Percentiles rank a stretch among this genome's conserved stretches.
phyloP scores from a whole-genome alignment of 139 green algal species.

The Dunaliella sp. region DNA sequence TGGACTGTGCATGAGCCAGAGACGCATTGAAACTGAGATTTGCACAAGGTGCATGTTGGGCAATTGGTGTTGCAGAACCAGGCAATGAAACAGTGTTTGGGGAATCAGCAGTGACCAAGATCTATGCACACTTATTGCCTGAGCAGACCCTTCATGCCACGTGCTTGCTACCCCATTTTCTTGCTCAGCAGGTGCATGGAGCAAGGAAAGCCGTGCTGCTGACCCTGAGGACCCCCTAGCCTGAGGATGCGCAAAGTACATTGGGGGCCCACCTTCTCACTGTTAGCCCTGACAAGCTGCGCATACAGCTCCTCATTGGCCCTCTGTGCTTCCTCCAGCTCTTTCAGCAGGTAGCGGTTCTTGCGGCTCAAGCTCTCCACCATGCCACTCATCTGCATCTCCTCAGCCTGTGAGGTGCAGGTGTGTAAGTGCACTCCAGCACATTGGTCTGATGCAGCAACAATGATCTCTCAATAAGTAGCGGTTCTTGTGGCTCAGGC shows the following conservation, averaged over 20 bases:
- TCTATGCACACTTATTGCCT: background rate
- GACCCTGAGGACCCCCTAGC: no score
- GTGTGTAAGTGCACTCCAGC: no score
- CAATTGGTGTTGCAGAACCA: no score
- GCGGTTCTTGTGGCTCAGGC: conserved; percentile 50
- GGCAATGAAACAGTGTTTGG: no score
- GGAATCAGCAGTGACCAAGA: background rate
- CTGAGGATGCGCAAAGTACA: no score
- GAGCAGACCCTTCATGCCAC: background rate
- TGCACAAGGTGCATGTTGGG: no score
- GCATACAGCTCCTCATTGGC: conserved; percentile 43
- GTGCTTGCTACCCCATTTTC: background rate
- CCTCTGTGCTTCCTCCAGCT: conserved; percentile 48
- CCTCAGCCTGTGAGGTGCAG: conserved; percentile 50
- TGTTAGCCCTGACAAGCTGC: conserved; percentile 42
- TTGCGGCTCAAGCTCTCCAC: conserved; percentile 56
- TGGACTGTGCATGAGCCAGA: background rate
- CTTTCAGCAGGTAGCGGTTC: conserved; percentile 46
- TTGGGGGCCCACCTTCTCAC: conserved; percentile 11
- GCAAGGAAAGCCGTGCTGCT: no score
- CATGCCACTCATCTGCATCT: conserved; percentile 39
- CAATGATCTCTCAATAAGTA: conserved; percentile 35
- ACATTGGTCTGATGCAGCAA: background rate
- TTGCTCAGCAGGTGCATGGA: no score
- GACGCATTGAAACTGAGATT: no score